Conservation (phyloP, 148 eudicot species). For the Camellia sinensis region DNA sequence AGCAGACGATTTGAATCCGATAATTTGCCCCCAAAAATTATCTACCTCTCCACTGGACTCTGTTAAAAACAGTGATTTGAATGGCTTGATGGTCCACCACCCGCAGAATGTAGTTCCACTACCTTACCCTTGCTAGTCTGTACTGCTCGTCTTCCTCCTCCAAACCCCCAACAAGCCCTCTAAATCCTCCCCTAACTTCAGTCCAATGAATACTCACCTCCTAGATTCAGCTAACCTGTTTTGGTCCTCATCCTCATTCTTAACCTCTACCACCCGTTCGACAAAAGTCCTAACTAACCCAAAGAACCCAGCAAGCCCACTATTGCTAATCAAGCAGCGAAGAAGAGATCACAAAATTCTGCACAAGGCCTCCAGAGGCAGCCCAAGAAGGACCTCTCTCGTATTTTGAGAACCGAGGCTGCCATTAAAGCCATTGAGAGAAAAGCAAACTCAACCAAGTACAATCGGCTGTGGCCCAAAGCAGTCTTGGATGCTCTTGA, state of each 20-base stretch:
- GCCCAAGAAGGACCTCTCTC: conserved; percentile 56
- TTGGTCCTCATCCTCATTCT: conserved; percentile 21
- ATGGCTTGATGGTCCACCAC: too few relatives aligned
- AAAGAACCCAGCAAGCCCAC: not conserved
- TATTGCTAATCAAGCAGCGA: conserved; percentile 28
- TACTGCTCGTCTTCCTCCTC: not conserved
- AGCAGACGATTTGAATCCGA: too few relatives aligned
- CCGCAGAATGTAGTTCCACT: conserved; percentile 5
- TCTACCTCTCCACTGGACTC: too few relatives aligned
- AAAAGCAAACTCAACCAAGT: conserved; percentile 61
- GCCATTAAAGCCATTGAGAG: conserved; percentile 59
- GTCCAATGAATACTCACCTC: conserved; percentile 18
- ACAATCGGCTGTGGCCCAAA: conserved; percentile 68
- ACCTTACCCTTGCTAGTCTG: not conserved
- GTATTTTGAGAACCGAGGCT: conserved; percentile 70
- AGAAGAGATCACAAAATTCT: conserved; percentile 20
- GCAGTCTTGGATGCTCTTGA: conserved; percentile 74
- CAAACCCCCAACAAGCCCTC: not conserved
- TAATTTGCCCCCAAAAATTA: too few relatives aligned
- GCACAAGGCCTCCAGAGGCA: conserved; percentile 38
- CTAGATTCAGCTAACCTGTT: conserved; percentile 8
- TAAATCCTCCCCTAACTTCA: not conserved
- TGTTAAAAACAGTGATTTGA: too few relatives aligned
- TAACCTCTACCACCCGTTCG: conserved; percentile 38
- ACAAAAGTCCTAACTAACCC: conserved; percentile 36